Conservation (phyloP, 2,329 filamentous ascomycete species). For the Apiospora marii region DNA sequence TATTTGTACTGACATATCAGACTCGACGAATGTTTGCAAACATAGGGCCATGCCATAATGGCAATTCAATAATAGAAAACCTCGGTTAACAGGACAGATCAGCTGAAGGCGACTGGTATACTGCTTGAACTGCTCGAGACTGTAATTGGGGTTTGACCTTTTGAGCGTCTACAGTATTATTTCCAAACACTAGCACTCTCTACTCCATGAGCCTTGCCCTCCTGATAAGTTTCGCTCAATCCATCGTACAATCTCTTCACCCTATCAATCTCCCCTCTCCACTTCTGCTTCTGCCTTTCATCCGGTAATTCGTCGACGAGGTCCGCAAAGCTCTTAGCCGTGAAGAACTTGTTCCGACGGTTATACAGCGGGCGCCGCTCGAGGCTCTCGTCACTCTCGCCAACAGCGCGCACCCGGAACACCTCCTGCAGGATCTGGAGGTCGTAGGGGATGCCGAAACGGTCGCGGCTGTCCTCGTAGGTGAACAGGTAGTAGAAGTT, state of each 20-base stretch:
- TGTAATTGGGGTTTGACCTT: not conserved
- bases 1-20: too few species aligned
- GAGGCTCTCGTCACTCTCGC: constrained; percentile 49
- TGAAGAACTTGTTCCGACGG: constrained; percentile 63
- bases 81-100: too few species aligned
- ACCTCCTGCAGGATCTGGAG: constrained; percentile 65
- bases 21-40: too few species aligned
- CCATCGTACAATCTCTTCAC: constrained; percentile 57
- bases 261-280: constrained; percentile 51
- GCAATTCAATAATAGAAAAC: not conserved
- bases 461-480: constrained; percentile 64
- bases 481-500: constrained; percentile 67
- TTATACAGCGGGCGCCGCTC: constrained; percentile 58
- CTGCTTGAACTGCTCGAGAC: too few species aligned
- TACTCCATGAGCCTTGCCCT: constrained; percentile 51
- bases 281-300: constrained; percentile 42
- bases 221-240: constrained; percentile 58
- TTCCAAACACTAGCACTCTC: constrained; percentile 59
- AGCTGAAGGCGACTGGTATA: too few species aligned
- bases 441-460: constrained; percentile 64
- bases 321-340: constrained; percentile 51
- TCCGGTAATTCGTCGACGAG: constrained; percentile 48
- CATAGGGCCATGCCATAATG: too few species aligned
- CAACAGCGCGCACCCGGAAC: constrained; percentile 54
- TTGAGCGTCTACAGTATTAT: constrained; percentile 31